Evolutionary conservation across 768 basidiomycete species (phyloP).

Genomic region (Russula emetica): DNA sequence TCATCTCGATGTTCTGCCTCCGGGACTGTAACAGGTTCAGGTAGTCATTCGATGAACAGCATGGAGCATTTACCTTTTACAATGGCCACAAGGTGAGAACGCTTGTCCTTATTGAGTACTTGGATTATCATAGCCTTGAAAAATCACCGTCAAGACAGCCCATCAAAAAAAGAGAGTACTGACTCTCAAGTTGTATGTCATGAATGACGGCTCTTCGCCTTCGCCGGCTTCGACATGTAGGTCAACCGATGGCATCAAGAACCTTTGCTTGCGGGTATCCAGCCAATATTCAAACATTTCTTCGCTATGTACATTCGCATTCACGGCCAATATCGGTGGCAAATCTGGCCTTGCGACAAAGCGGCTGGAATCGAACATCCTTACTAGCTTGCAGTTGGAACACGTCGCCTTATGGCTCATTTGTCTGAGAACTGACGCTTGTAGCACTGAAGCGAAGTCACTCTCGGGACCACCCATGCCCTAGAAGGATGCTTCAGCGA

Average conservation of each 20-base stretch:
- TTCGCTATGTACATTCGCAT: conserved; percentile 74
- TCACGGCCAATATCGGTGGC: conserved; percentile 82
- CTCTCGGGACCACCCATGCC: conserved; percentile 38
- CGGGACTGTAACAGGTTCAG: conserved; percentile 49
- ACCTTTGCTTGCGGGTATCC: conserved; percentile 54
- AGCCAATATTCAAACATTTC: conserved; percentile 75
- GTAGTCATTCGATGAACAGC: background rate
- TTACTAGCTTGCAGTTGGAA: conserved; percentile 71
- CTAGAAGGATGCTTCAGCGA: conserved; percentile 30
- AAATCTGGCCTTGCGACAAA: conserved; percentile 60
- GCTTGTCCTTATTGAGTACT: conserved; percentile 63
- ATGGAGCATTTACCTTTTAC: conserved; percentile 57
- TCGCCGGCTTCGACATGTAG: conserved; percentile 59
- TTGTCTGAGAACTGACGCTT: conserved; percentile 72
- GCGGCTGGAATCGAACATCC: conserved; percentile 66
- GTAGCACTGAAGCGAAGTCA: conserved; percentile 66
- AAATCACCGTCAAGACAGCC: background rate
- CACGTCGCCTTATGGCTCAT: conserved; percentile 86
- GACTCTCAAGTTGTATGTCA: conserved; percentile 71
- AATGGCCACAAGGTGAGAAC: conserved; percentile 83
- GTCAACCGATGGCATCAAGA: conserved; percentile 55
- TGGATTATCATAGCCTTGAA: conserved; percentile 76
- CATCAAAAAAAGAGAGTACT: conserved; percentile 30
- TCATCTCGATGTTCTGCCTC: conserved; percentile 45
- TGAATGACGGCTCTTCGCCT: conserved; percentile 50